phyloP scores from a whole-genome alignment of 2,329 filamentous ascomycete species.

The Pseudogymnoascus sp. region DNA sequence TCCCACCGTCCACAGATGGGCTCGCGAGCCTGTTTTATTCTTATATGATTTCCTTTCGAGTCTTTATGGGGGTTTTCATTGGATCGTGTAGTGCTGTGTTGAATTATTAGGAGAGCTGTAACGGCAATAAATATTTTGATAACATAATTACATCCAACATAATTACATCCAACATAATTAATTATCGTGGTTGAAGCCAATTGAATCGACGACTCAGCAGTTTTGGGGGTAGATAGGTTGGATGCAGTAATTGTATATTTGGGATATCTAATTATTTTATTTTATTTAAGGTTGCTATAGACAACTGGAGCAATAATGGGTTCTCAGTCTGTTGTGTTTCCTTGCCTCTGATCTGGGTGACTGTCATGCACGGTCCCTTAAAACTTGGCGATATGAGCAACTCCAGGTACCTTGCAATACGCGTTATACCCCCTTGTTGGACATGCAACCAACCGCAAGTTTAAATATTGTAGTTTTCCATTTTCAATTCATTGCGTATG shows the following conservation, averaged over 20 bases:
- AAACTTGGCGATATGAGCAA: background rate
- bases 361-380: background rate
- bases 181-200: background rate
- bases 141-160: background rate
- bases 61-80: background rate
- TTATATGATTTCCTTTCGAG: background rate
- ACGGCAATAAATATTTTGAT: background rate
- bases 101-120: too few relatives aligned
- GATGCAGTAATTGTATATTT: too few relatives aligned
- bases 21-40: background rate
- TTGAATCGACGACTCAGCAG: background rate
- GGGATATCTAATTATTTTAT: too few relatives aligned
- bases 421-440: background rate
- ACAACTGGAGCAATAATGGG: background rate
- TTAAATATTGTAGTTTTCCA: background rate
- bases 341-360: background rate
- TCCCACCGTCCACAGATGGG: background rate
- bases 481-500: background rate
- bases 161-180: background rate
- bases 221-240: too few relatives aligned
- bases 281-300: background rate
- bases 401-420: background rate
- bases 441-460: background rate
- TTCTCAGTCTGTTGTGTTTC: background rate
- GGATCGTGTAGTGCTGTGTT: too few relatives aligned